Evolutionary conservation across 1,139 yeast genomes (phyloP), one percentile per base, ranked within the genome.

Genomic region (Pichia sp.): DNA sequence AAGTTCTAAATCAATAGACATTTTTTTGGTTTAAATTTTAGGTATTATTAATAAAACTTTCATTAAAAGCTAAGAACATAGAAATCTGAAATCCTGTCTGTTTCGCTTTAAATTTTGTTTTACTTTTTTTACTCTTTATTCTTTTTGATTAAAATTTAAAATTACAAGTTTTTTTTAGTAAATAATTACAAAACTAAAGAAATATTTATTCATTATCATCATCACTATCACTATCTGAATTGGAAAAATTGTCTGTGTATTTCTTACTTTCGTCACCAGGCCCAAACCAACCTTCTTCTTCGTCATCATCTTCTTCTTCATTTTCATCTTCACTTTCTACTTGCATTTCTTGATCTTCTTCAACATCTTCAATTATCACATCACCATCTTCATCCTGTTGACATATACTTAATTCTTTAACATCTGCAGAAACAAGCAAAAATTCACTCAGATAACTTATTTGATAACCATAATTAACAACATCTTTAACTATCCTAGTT

Each of bases 401-500:
- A 6, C 44, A 49, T 5, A 50, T 2, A 14, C 27, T 49, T 11
- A 45, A 8, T 6, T 27, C 34, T 11, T 50, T 49, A 5, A 49
- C 41, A 5, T 50, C 49, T 13, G 59, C 56, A 2, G 60, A 60
- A 22, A 59, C 53, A 44, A 55, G 53, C 54, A 65, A 52, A 46
- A 64, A 65, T 42, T 58, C 60, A 47, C 58, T 54, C 16, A 59
- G 45, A 42, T 63, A 56, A 28, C 54, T 60, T 39, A 60, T 60
- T 47, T 58, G 60, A 41, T 51, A 46, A 25, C 62, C 61, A 25
- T 60, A 60, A 47, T 71, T 70, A 2, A 82, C 81, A 29, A 89
- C 76, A 53, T 87, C 96, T 66, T 87, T 87, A 27, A 87, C 93
- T 10, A 83, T 71, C 62, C 89, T 77, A 50, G 80, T 83, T 56